These are phyloP conservation scores for Clavispora carvajalis DNA, from an alignment of 805 yeast species.

Conservation along the genomic window DNA sequence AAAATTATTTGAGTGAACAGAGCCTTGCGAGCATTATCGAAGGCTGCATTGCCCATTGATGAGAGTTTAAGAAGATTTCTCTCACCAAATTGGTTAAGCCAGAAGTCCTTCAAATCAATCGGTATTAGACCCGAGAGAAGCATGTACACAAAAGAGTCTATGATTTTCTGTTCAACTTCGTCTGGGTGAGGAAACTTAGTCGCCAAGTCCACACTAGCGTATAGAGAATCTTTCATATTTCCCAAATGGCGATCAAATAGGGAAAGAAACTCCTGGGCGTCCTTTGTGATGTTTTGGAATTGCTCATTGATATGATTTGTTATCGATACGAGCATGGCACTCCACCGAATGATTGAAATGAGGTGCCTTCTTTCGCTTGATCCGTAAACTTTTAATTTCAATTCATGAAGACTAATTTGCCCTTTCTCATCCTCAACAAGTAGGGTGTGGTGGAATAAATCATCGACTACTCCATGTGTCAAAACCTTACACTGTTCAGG, in stretches of 20 bases:
- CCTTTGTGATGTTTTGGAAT: slow-evolving; percentile 14
- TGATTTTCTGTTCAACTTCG: slow-evolving; percentile 14
- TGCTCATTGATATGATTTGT: slow-evolving; percentile 20
- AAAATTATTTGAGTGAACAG: slow-evolving; percentile 49
- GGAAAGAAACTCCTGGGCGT: slow-evolving; percentile 21
- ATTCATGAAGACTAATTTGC: slow-evolving; percentile 12
- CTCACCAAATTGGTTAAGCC: slow-evolving; percentile 63
- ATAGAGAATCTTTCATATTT: slow-evolving; percentile 26
- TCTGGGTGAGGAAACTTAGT: slow-evolving; percentile 20
- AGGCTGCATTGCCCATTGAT: slow-evolving; percentile 44
- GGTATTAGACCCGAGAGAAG: slow-evolving; percentile 53
- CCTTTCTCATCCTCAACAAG: slow-evolving; percentile 13
- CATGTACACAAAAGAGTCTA: slow-evolving; percentile 35
- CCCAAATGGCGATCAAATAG: slow-evolving; percentile 29
- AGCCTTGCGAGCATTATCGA: slow-evolving; percentile 44
- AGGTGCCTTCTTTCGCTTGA: slow-evolving; percentile 10
- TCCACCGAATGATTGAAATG: slow-evolving; percentile 18
- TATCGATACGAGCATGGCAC: slow-evolving; percentile 24
- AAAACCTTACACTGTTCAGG: slow-evolving; percentile 14
- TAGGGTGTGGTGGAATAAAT: slow-evolving; percentile 25
- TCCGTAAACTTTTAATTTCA: slow-evolving; percentile 10
- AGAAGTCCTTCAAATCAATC: slow-evolving; percentile 48
- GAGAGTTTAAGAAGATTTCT: slow-evolving; percentile 56
- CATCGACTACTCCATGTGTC: slow-evolving; percentile 17
- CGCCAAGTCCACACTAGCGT: slow-evolving; percentile 19